Evolutionary conservation across 441 rosid genomes (phyloP).

Genomic region (Isatis lusitanica): DNA sequence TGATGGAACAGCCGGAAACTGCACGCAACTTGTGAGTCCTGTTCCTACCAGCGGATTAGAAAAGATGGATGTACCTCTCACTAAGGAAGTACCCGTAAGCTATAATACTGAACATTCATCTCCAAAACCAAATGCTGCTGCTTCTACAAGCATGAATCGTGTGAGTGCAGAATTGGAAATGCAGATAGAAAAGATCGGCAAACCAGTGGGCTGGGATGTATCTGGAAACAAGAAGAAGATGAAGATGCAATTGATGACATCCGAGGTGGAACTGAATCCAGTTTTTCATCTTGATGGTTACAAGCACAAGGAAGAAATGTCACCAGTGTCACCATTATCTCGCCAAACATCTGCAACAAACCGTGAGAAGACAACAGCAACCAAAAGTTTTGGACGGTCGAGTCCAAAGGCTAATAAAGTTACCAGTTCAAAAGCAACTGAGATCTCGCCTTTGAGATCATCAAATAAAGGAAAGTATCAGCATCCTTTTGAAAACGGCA

Average conservation of each 20-base stretch:
- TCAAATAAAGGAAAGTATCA: slow-evolving; percentile 31
- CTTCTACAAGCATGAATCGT: background rate
- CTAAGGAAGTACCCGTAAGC: slow-evolving; percentile 16
- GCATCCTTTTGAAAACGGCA: slow-evolving; percentile 29
- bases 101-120: slow-evolving; percentile 5
- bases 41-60: background rate
- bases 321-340: slow-evolving; percentile 28
- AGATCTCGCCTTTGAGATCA: slow-evolving; percentile 20
- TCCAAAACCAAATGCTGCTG: slow-evolving; percentile 18
- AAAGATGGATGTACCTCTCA: slow-evolving; percentile 3
- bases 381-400: slow-evolving; percentile 9
- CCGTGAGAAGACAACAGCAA: slow-evolving; percentile 10
- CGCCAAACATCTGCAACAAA: slow-evolving; percentile 24
- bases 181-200: background rate
- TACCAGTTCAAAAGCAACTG: background rate
- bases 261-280: slow-evolving; percentile 18
- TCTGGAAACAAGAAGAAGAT: slow-evolving; percentile 16
- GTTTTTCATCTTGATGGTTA: slow-evolving; percentile 35
- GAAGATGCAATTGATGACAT: slow-evolving; percentile 10
- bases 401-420: slow-evolving; percentile 23
- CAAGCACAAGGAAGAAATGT: slow-evolving; percentile 23
- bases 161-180: slow-evolving; percentile 8
- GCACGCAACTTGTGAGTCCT: slow-evolving; percentile 16
- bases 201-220: slow-evolving; percentile 14
- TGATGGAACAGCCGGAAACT: slow-evolving; percentile 7